A percentile compares a stretch with the other conserved stretches of the same genome.
Evolutionary conservation across 176 grass and related monocot genomes (phyloP).

Genomic region (Secale cereale): DNA sequence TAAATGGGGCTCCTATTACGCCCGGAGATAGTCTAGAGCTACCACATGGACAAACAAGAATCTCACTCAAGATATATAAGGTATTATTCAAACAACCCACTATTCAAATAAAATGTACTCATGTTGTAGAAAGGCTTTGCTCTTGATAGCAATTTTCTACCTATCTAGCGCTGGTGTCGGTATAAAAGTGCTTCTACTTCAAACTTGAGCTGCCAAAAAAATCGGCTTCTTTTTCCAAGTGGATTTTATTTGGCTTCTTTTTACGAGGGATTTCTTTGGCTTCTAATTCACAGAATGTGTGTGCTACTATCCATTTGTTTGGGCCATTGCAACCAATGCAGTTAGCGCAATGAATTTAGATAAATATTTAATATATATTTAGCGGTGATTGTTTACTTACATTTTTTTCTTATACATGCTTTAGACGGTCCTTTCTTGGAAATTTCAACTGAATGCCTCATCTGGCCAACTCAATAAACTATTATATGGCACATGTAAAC

Average conservation of each 20-base stretch:
- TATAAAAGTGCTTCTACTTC: background rate
- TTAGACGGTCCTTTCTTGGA: no score
- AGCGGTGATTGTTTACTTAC: background rate
- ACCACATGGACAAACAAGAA: background rate
- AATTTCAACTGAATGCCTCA: background rate
- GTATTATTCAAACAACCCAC: background rate
- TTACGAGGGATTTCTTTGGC: no score
- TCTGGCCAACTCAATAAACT: no score
- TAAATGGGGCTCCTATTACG: slow-evolving; percentile 7
- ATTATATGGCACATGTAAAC: no score
- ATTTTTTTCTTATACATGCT: background rate
- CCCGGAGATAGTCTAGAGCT: background rate
- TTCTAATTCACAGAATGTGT: background rate
- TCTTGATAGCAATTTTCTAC: no score
- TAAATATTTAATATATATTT: background rate
- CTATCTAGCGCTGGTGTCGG: no score
- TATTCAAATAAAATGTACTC: background rate
- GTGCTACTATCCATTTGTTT: background rate
- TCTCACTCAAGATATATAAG: slow-evolving; percentile 2
- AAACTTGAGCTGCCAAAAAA: background rate
- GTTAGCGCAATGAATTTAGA: background rate
- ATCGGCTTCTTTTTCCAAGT: no score
- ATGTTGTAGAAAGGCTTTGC: background rate
- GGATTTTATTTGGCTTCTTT: no score
- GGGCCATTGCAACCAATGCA: background rate